A percentile compares a stretch with the other conserved stretches of the same genome.
Evolutionary conservation across 1,284 basidiomycete genomes (phyloP).

Genomic region (Rhodotorula mucilaginosa): DNA sequence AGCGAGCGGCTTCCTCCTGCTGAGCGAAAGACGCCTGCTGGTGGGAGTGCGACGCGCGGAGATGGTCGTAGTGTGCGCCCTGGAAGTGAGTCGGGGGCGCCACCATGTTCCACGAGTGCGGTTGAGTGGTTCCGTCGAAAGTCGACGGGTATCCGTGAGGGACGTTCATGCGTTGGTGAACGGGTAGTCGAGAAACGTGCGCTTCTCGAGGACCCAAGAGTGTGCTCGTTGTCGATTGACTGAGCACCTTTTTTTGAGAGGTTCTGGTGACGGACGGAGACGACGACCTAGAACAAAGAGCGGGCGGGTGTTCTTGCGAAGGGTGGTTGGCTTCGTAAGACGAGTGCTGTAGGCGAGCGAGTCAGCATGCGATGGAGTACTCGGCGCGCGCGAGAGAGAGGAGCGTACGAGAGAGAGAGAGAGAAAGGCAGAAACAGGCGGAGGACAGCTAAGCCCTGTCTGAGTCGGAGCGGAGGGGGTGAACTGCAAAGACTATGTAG

Average conservation of each 20-base stretch:
- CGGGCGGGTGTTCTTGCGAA: neutral
- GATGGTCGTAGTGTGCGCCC: slow-evolving; percentile 17
- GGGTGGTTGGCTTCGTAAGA: neutral
- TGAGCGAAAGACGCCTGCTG: slow-evolving; percentile 18
- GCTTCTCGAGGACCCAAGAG: slow-evolving; percentile 29
- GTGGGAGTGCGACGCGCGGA: slow-evolving; percentile 13
- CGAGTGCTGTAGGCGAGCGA: neutral
- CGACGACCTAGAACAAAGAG: neutral
- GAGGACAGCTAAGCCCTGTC: slow-evolving; percentile 34
- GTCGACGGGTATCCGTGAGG: slow-evolving; percentile 24
- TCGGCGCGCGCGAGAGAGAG: neutral
- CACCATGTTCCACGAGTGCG: slow-evolving; percentile 24
- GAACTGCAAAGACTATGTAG: neutral
- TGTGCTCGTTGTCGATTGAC: slow-evolving; percentile 15
- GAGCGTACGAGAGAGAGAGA: slow-evolving; percentile 17
- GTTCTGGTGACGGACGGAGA: slow-evolving; percentile 5
- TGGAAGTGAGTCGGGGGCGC: slow-evolving; percentile 16
- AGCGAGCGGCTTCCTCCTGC: slow-evolving; percentile 13
- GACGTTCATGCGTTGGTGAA: slow-evolving; percentile 30
- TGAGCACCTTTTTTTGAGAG: slow-evolving; percentile 23
- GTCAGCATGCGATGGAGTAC: neutral
- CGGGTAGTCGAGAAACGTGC: slow-evolving; percentile 26
- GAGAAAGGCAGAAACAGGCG: slow-evolving; percentile 15
- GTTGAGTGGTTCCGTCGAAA: slow-evolving; percentile 24
- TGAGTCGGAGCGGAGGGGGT: neutral